These are phyloP conservation scores for Umbilicus rupestris DNA, from an alignment of 164 flowering plant species.

Conservation along the genomic window DNA sequence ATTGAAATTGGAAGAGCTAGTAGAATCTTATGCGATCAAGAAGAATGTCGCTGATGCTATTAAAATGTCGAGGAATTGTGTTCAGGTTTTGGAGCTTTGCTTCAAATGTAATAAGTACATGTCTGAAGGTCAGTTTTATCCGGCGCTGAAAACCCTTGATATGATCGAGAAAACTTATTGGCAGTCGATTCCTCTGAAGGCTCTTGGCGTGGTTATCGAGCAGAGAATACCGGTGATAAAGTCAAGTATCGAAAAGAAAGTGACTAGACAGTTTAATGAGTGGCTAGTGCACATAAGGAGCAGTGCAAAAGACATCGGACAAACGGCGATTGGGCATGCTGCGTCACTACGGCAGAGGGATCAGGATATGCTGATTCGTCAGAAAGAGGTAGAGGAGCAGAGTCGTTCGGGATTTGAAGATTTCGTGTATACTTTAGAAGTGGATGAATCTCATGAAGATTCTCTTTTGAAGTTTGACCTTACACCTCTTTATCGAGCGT, in stretches of 20 bases:
- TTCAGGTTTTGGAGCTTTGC: conserved; percentile 58
- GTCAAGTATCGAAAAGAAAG: conserved; percentile 65
- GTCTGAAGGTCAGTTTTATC: conserved; percentile 66
- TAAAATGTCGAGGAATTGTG: conserved; percentile 52
- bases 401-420: conserved; percentile 51
- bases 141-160: conserved; percentile 72
- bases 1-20: conserved; percentile 66
- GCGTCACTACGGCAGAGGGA: conserved; percentile 73
- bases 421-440: conserved; percentile 53
- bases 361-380: conserved; percentile 66
- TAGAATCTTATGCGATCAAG: conserved; percentile 60
- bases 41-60: conserved; percentile 72
- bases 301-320: conserved; percentile 74
- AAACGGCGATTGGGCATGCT: conserved; percentile 72
- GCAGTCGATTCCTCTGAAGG: conserved; percentile 45
- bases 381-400: conserved; percentile 77
- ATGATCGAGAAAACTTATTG: conserved; percentile 55
- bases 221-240: conserved; percentile 59
- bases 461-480: conserved; percentile 66
- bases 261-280: conserved; percentile 59
- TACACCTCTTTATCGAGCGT: conserved; percentile 76
- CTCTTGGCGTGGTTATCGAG: conserved; percentile 43
- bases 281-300: conserved; percentile 80
- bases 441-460: conserved; percentile 64
- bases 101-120: conserved; percentile 63